Evolutionary conservation across 768 basidiomycete genomes (phyloP).

Genomic region (Pholiota microspora): DNA sequence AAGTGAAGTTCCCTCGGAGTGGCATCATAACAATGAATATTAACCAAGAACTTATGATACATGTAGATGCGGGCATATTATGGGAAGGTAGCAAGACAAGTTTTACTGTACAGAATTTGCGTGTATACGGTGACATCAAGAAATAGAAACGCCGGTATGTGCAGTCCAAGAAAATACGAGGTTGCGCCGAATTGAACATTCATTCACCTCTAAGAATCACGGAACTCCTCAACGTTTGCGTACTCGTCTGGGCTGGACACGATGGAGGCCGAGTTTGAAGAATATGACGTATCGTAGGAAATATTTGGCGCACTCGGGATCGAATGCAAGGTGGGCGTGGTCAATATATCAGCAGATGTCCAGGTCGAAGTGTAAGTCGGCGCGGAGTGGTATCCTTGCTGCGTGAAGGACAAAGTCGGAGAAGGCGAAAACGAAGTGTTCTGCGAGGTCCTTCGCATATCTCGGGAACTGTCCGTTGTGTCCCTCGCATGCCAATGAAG

Average conservation of each 20-base stretch:
- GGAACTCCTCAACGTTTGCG: slow-evolving; percentile 40
- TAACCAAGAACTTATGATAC: neutral
- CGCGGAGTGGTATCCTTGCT: slow-evolving; percentile 35
- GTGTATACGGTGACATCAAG: neutral
- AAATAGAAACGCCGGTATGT: slow-evolving; percentile 9
- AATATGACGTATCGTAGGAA: slow-evolving; percentile 33
- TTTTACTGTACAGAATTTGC: neutral
- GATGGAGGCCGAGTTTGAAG: slow-evolving; percentile 28
- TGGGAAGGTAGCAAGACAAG: neutral
- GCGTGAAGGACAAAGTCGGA: slow-evolving; percentile 33
- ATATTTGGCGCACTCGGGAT: slow-evolving; percentile 24
- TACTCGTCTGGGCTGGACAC: slow-evolving; percentile 44
- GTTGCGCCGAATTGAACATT: neutral
- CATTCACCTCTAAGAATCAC: slow-evolving; percentile 31
- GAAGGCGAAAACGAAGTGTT: slow-evolving; percentile 32
- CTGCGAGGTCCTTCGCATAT: slow-evolving; percentile 28
- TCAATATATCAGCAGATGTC: slow-evolving; percentile 32
- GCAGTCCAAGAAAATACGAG: slow-evolving; percentile 20
- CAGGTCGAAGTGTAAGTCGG: slow-evolving; percentile 40
- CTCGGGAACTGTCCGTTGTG: slow-evolving; percentile 28
- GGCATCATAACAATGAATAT: slow-evolving; percentile 1
- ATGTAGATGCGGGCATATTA: too few relatives aligned
- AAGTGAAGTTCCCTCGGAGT: slow-evolving; percentile 15
- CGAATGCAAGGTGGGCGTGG: slow-evolving; percentile 35
- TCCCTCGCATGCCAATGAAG: slow-evolving; percentile 39